Conservation (phyloP, 257 asterid species). For the Solanum pennellii region DNA sequence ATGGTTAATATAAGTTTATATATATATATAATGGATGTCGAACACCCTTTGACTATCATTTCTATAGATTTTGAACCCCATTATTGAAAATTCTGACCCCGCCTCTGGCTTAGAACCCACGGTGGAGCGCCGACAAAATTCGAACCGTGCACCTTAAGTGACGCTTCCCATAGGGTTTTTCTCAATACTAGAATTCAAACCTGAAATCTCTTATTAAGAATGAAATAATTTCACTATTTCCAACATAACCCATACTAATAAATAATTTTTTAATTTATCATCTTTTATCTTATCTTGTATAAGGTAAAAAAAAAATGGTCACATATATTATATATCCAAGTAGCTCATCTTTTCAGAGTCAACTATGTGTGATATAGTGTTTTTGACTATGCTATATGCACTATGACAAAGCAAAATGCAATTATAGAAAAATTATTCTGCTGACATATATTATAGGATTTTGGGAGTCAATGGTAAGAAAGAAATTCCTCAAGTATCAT, state of each 20-base stretch:
- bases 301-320: not conserved
- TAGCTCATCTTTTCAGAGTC: not conserved
- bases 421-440: not conserved
- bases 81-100: too few species aligned
- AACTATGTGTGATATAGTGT: not conserved
- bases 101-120: not conserved
- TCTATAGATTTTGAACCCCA: too few species aligned
- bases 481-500: not conserved
- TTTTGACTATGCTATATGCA: not conserved
- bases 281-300: not conserved
- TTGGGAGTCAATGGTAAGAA: not conserved
- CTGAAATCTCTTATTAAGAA: too few species aligned
- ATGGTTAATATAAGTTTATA: too few species aligned
- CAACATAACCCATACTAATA: not conserved
- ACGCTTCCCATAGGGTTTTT: not conserved
- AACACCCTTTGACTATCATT: too few species aligned
- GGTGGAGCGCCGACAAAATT: not conserved
- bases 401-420: not conserved
- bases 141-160: too few species aligned
- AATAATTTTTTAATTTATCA: not conserved
- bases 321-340: not conserved
- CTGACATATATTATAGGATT: not conserved
- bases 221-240: not conserved
- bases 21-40: too few species aligned
- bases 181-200: too few species aligned